These are phyloP conservation scores for Ophiostoma ulmi DNA, from an alignment of 2,329 filamentous ascomycete genomes.

Conservation along the genomic window DNA sequence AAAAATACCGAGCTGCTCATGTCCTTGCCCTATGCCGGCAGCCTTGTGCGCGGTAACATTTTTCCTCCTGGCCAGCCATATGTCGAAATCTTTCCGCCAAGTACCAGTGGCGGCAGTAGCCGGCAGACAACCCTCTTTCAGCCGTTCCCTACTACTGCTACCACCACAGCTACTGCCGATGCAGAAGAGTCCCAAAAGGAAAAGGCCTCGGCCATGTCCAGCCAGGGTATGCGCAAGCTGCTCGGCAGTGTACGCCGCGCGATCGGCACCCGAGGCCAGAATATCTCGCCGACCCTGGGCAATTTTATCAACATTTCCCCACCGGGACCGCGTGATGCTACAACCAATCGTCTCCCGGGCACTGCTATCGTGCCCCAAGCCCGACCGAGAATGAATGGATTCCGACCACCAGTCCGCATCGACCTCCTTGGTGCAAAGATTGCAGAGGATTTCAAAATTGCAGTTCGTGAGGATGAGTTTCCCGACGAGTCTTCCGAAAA, in stretches of 20 bases:
- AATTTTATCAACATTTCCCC: conserved; percentile 47
- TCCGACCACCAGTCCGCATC: conserved; percentile 58
- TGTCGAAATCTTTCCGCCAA: conserved; percentile 60
- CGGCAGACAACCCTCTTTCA: conserved; percentile 53
- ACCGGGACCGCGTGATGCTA: conserved; percentile 48
- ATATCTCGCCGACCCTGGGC: conserved; percentile 42
- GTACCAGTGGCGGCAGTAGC: conserved; percentile 42
- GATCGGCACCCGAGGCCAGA: conserved; percentile 57
- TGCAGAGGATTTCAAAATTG: conserved; percentile 71
- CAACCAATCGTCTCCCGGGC: conserved; percentile 54
- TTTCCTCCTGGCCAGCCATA: conserved; percentile 78
- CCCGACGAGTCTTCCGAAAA: conserved; percentile 34
- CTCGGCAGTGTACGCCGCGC: conserved; percentile 81
- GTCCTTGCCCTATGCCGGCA: conserved; percentile 67
- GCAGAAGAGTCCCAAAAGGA: conserved; percentile 34
- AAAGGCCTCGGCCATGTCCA: conserved; percentile 57
- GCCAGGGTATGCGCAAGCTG: conserved; percentile 76
- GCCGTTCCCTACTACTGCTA: conserved; percentile 31
- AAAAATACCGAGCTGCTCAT: conserved; percentile 56
- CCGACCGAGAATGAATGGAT: conserved; percentile 41
- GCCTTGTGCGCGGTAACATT: conserved; percentile 79
- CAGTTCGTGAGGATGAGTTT: conserved; percentile 58
- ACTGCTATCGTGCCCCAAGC: conserved; percentile 56
- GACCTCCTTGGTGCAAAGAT: conserved; percentile 77
- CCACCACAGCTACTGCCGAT: conserved; percentile 13